Evolutionary conservation across 495 filamentous ascomycete genomes (phyloP).

Genomic region (Xylaria curta): DNA sequence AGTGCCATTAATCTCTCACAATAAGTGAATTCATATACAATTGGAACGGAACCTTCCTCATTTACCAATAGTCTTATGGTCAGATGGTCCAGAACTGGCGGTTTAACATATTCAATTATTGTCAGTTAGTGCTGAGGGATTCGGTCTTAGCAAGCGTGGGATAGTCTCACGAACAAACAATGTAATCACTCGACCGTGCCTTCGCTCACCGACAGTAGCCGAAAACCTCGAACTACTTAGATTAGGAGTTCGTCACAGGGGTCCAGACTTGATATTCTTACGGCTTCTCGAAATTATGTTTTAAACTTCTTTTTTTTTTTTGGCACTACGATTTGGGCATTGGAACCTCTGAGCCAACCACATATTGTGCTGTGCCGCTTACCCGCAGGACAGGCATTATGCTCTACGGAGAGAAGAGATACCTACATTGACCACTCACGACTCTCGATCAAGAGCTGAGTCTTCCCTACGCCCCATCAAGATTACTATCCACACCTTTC

Average conservation of each 20-base stretch:
- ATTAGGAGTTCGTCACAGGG: neutral
- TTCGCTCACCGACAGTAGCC: slow-evolving; percentile 14
- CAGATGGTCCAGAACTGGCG: slow-evolving; percentile 6
- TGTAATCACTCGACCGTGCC: neutral
- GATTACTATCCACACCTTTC: slow-evolving; percentile 26
- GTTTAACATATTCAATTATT: neutral
- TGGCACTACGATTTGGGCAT: neutral
- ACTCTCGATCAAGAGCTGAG: slow-evolving; percentile 5
- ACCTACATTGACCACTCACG: slow-evolving; percentile 13
- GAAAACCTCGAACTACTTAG: neutral
- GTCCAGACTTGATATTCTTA: neutral
- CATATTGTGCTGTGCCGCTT: slow-evolving; percentile 17
- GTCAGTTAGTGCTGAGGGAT: neutral
- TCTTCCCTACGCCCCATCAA: slow-evolving; percentile 7
- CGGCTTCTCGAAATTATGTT: neutral
- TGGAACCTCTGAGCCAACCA: neutral
- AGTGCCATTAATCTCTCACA: neutral
- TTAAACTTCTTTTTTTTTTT: neutral
- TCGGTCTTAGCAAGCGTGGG: slow-evolving; percentile 1
- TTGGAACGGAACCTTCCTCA: neutral
- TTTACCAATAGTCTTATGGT: neutral
- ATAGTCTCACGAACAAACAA: neutral
- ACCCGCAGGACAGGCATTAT: slow-evolving; percentile 16
- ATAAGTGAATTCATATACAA: neutral
- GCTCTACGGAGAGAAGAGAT: neutral